These are phyloP conservation scores for Lasiosphaeria ovina DNA, from an alignment of 495 filamentous ascomycete genomes.

Conservation along the genomic window DNA sequence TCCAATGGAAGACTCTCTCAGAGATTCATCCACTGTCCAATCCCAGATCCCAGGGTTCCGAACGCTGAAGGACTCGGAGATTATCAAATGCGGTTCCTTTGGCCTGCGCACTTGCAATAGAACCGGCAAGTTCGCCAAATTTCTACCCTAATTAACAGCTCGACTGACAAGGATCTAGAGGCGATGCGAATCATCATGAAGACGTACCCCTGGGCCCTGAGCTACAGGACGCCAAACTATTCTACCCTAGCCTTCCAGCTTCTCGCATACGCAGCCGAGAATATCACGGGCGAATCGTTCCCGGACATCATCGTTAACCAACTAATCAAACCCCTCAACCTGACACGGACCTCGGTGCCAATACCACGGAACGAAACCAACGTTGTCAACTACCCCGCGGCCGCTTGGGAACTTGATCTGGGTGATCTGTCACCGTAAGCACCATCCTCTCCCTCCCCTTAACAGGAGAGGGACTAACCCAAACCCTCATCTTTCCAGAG, in stretches of 20 bases:
- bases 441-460: not conserved
- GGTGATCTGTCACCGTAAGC: not conserved
- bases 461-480: not conserved
- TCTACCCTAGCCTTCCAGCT: constrained; percentile 17
- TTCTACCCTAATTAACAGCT: not conserved
- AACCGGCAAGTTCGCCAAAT: constrained; percentile 8
- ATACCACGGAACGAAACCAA: constrained; percentile 12
- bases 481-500: not conserved
- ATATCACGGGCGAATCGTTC: constrained; percentile 13
- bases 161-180: constrained; percentile 8
- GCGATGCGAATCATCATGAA: constrained; percentile 9
- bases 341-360: constrained; percentile 6
- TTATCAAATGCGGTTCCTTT: constrained; percentile 11
- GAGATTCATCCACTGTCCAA: constrained; percentile 5
- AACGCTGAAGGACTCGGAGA: constrained; percentile 2
- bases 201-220: constrained; percentile 8
- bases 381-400: too few species aligned
- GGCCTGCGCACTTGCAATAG: constrained; percentile 12
- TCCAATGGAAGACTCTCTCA: constrained; percentile 6
- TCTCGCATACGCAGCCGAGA: constrained; percentile 18
- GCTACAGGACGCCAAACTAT: constrained; percentile 13
- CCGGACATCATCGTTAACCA: constrained; percentile 5
- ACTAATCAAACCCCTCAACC: constrained; percentile 13
- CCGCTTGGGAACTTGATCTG: not conserved
- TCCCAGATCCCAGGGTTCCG: constrained; percentile 3